Base-by-base conservation (phyloP, 2,329 filamentous ascomycete genomes). In the Fusarium pseudograminearum region DNA sequence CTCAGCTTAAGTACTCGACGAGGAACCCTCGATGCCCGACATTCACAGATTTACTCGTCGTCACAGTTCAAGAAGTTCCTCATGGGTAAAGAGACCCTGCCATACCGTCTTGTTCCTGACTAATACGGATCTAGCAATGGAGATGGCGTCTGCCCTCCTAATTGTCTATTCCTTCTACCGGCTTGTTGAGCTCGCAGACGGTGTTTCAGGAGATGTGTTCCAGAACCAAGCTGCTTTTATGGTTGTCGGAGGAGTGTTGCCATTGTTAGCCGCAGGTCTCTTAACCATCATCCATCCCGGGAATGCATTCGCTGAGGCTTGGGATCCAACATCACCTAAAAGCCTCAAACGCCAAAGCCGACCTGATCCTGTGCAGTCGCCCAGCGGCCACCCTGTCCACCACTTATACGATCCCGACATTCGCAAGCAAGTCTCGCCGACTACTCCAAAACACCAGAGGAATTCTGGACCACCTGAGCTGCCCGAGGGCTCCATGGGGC, bases 1-100 rank as follows among this genome's bases (percentile, higher is more conserved):
- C 70, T 81, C 34, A 76, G 76, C 36, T 67, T 85, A 10, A 77
- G 77, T 48, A 80, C 77, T 16, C 78, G 79, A 18, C 77, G 76
- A 34, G 77, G 80, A 31, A 69, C 74, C 16, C 75, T 83, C 11
- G 81, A 85, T 62, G 73, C 76, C 7, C 80, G 74, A 16, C 80
- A 81, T 59, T 76, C 79, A 1, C 65, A 73, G 4, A 71, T 85
- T 18, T 85, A 85, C 67, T 76, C 76, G 11, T 83, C 83, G 3
- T 57, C 72, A 0, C 74, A 75, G 8, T 87, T 86, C 69, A 82
- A 77, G 54, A 73, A 75, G 6, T 85, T 84, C 42, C 74, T 86
- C 6, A 69, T 82, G 53, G 78, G 85, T 87, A 79, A 65, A 80
- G 20, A 74, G 9, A 7, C 15, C n/a, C 11, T 42, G 12, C 14